Evolutionary conservation across 495 filamentous ascomycete species (phyloP).

Genomic region (Aspergillus sclerotiicarbonarius): DNA sequence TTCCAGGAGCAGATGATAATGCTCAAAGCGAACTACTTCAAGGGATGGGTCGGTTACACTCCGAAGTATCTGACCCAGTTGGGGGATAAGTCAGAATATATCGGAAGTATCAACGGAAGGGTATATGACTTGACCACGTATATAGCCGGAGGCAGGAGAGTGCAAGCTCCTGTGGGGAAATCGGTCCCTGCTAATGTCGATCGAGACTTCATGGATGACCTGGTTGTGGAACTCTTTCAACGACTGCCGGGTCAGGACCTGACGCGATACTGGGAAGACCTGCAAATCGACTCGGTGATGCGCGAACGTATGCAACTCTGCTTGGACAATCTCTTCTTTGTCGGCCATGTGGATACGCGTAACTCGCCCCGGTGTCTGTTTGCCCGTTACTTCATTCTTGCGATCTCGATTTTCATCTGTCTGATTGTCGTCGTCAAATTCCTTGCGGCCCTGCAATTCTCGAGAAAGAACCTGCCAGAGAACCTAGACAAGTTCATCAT

Average conservation of each 20-base stretch:
- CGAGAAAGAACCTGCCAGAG: constrained; percentile 85
- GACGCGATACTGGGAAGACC: constrained; percentile 74
- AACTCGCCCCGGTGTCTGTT: constrained; percentile 85
- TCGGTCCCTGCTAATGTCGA: constrained; percentile 50
- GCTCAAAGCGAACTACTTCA: constrained; percentile 75
- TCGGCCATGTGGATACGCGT: constrained; percentile 88
- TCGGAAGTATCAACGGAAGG: constrained; percentile 75
- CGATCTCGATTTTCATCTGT: constrained; percentile 80
- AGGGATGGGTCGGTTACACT: constrained; percentile 86
- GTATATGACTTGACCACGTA: constrained; percentile 95
- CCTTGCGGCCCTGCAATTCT: constrained; percentile 91
- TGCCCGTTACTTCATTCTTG: constrained; percentile 85
- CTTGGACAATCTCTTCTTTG: constrained; percentile 92
- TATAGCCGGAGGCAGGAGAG: constrained; percentile 67
- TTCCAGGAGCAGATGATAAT: constrained; percentile 79
- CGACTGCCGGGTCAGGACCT: constrained; percentile 74
- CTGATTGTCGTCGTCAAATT: constrained; percentile 92
- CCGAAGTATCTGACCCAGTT: constrained; percentile 70
- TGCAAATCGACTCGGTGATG: constrained; percentile 52
- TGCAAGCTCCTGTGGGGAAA: constrained; percentile 53
- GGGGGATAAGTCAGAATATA: constrained; percentile 58
- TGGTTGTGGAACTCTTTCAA: constrained; percentile 75
- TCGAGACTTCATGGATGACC: constrained; percentile 77
- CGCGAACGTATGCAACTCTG: constrained; percentile 75
- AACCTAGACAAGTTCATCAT: constrained; percentile 98